A percentile compares a stretch with the other conserved stretches of the same genome.
phyloP scores from a whole-genome alignment of 352 stramenopile genomes.

The Phytophthora boehmeriae region DNA sequence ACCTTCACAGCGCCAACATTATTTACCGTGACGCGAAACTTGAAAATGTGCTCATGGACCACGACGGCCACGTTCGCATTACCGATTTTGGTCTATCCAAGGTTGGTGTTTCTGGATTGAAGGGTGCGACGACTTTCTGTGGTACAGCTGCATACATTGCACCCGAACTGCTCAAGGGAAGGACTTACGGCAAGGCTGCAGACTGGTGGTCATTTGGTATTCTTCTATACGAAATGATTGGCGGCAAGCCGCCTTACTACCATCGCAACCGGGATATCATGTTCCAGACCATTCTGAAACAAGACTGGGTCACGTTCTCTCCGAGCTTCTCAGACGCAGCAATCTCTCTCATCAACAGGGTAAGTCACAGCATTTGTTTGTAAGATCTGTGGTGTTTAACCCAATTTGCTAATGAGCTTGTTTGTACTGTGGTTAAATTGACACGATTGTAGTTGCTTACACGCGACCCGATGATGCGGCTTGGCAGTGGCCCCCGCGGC shows the following conservation, averaged over 20 bases:
- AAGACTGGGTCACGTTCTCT: slow-evolving; percentile 96
- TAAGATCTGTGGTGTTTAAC: slow-evolving; percentile 3
- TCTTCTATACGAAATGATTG: slow-evolving; percentile 96
- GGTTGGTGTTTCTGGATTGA: slow-evolving; percentile 85
- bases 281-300: slow-evolving; percentile 93
- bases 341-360: slow-evolving; percentile 92
- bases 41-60: slow-evolving; percentile 95
- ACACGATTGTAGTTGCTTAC: slow-evolving; percentile 90
- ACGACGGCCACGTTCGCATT: slow-evolving; percentile 94
- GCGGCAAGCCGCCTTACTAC: slow-evolving; percentile 91
- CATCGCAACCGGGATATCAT: slow-evolving; percentile 92
- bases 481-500: slow-evolving; percentile 93
- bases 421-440: slow-evolving; percentile 10
- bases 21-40: slow-evolving; percentile 97
- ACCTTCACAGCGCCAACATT: slow-evolving; percentile 94
- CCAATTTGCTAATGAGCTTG: slow-evolving; percentile 25
- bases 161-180: slow-evolving; percentile 90
- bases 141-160: slow-evolving; percentile 94
- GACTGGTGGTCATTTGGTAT: slow-evolving; percentile 97
- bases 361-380: slow-evolving; percentile 42
- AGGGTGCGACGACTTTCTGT: slow-evolving; percentile 93
- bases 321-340: slow-evolving; percentile 91
- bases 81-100: slow-evolving; percentile 96
- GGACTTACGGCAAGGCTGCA: slow-evolving; percentile 90
- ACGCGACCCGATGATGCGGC: slow-evolving; percentile 93